phyloP scores from a whole-genome alignment of 495 filamentous ascomycete species.

The Penicillium angulare region DNA sequence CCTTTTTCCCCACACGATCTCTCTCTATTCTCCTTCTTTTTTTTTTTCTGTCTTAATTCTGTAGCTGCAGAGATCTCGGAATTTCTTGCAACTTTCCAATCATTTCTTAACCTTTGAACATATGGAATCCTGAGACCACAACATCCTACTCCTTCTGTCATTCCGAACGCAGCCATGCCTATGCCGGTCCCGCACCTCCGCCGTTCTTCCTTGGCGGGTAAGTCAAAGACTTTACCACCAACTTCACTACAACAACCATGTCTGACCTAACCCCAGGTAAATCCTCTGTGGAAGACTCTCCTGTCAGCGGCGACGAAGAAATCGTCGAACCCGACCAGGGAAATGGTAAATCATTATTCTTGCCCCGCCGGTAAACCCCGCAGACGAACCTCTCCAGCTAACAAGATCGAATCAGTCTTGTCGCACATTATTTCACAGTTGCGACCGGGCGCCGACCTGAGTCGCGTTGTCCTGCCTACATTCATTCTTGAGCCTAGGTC shows the following conservation, averaged over 20 bases:
- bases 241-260: constrained; percentile 25
- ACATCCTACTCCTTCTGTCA: constrained; percentile 13
- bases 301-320: constrained; percentile 62
- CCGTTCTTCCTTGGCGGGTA: constrained; percentile 29
- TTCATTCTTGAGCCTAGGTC: constrained; percentile 97
- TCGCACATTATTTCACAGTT: constrained; percentile 96
- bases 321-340: constrained; percentile 68
- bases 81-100: not conserved
- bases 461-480: constrained; percentile 89
- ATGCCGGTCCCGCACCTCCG: constrained; percentile 35
- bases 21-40: constrained; percentile 8
- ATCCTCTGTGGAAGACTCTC: constrained; percentile 55
- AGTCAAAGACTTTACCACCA: constrained; percentile 9
- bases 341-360: no score
- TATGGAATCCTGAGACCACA: not conserved
- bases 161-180: constrained; percentile 30
- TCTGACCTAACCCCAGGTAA: constrained; percentile 45
- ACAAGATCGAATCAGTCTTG: constrained; percentile 64
- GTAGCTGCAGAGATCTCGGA: not conserved
- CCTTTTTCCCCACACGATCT: constrained; percentile 4
- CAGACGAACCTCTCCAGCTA: not conserved
- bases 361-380: not conserved
- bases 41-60: not conserved
- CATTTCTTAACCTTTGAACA: not conserved
- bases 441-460: constrained; percentile 91